Evolutionary conservation across 345 rosid species (phyloP).

Genomic region (Pseudoturritis turrita): DNA sequence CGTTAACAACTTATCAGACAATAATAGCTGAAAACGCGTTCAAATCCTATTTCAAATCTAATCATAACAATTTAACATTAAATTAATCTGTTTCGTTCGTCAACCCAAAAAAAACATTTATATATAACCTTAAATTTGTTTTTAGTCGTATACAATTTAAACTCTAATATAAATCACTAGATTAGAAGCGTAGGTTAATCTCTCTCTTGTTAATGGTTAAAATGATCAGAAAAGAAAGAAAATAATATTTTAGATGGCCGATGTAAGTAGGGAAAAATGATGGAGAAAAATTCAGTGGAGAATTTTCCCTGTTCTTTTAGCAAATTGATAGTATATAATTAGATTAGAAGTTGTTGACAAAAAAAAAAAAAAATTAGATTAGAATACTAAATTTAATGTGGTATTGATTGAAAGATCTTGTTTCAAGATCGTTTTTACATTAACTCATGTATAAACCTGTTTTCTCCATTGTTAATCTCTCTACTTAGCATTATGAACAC

Average conservation of each 20-base stretch:
- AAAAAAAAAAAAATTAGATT: background rate
- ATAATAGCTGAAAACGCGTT: constrained; percentile 10
- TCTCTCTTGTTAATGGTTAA: no score
- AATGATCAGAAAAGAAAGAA: no score
- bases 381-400: background rate
- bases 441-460: background rate
- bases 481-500: constrained; percentile 16
- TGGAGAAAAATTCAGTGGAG: no score
- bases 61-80: background rate
- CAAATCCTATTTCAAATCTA: background rate
- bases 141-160: no score
- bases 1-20: background rate
- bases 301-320: no score
- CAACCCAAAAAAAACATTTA: background rate
- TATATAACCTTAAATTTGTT: background rate
- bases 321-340: no score
- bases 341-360: no score
- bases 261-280: no score
- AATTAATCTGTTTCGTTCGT: background rate
- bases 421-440: constrained; percentile 18
- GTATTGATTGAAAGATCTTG: constrained; percentile 17
- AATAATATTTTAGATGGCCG: no score
- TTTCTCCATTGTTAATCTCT: background rate
- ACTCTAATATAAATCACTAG: no score
- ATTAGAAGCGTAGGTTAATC: no score